Conservation (phyloP, 495 filamentous ascomycete genomes). For the Oleoguttula mirabilis region DNA sequence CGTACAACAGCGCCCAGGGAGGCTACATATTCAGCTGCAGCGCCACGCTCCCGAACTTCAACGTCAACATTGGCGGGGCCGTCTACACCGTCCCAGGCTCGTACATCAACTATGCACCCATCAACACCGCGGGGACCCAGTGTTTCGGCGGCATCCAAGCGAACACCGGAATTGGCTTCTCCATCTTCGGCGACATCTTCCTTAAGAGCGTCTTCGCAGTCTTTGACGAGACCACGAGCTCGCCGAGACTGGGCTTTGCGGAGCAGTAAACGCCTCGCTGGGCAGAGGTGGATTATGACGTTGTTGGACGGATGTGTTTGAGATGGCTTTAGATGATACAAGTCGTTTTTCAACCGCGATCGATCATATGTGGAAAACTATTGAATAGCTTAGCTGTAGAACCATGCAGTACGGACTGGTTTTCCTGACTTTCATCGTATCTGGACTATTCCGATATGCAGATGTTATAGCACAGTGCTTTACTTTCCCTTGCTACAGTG, state of each 20-base stretch:
- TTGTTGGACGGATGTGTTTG: too few relatives aligned
- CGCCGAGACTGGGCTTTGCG: not conserved
- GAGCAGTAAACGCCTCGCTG: too few relatives aligned
- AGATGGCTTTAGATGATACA: too few relatives aligned
- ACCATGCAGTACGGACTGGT: too few relatives aligned
- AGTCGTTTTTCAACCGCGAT: too few relatives aligned
- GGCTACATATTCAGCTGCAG: slow-evolving; percentile 61
- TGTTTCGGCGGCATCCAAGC: slow-evolving; percentile 33
- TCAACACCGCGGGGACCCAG: slow-evolving; percentile 12
- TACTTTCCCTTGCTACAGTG: too few relatives aligned
- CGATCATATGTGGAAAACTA: too few relatives aligned
- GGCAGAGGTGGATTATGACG: too few relatives aligned
- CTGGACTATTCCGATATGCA: too few relatives aligned
- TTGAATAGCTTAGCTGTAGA: too few relatives aligned
- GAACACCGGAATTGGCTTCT: slow-evolving; percentile 50
- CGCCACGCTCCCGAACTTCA: slow-evolving; percentile 51
- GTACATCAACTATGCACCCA: slow-evolving; percentile 35
- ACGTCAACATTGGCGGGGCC: slow-evolving; percentile 40
- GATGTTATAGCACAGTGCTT: too few relatives aligned
- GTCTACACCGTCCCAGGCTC: slow-evolving; percentile 43
- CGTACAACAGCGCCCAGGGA: slow-evolving; percentile 37
- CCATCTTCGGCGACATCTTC: slow-evolving; percentile 67
- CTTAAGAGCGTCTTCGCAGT: slow-evolving; percentile 71
- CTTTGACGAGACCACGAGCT: slow-evolving; percentile 38
- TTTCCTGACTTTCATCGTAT: too few relatives aligned